A percentile compares a stretch with the other conserved stretches of the same genome.
phyloP scores from a whole-genome alignment of 352 stramenopile genomes.

The Pythium brachiatum region DNA sequence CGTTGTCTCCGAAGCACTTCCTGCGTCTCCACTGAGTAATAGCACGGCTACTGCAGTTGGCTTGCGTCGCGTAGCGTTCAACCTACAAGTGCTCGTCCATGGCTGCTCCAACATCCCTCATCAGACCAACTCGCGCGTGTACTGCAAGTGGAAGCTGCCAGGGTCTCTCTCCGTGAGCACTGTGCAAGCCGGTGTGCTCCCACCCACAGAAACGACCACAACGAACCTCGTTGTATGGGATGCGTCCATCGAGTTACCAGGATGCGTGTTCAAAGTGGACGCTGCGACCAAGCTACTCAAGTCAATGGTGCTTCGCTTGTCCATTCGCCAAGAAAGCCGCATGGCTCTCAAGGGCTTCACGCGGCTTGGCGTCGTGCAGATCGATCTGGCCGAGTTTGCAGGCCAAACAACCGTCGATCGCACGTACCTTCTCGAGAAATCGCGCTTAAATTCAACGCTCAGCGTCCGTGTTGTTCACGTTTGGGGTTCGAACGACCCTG shows the following conservation, averaged over 20 bases:
- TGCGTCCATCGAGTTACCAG: slow-evolving; percentile 18
- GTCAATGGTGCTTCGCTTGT: slow-evolving; percentile 29
- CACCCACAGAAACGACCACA: slow-evolving; percentile 24
- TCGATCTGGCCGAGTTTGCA: slow-evolving; percentile 38
- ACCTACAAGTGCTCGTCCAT: slow-evolving; percentile 32
- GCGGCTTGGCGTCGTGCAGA: slow-evolving; percentile 27
- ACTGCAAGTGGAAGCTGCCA: slow-evolving; percentile 37
- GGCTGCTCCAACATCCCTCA: slow-evolving; percentile 38
- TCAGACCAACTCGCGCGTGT: slow-evolving; percentile 26
- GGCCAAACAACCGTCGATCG: slow-evolving; percentile 21
- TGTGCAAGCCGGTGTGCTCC: neutral
- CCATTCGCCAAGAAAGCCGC: slow-evolving; percentile 29
- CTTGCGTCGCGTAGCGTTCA: slow-evolving; percentile 21
- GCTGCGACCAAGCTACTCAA: slow-evolving; percentile 27
- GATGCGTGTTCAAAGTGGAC: slow-evolving; percentile 28
- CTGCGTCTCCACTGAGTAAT: neutral
- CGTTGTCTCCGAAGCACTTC: neutral
- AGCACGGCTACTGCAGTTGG: neutral
- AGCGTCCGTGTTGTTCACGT: slow-evolving; percentile 14
- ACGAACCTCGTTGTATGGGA: slow-evolving; percentile 32
- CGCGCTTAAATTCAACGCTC: slow-evolving; percentile 37
- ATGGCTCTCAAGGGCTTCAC: slow-evolving; percentile 17
- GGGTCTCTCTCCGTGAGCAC: neutral
- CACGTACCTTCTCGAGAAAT: slow-evolving; percentile 36
- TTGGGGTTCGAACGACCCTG: neutral